Evolutionary conservation across 495 filamentous ascomycete species (phyloP), one percentile per base, ranked within the genome.

Genomic region (Hypoxylon rickii): DNA sequence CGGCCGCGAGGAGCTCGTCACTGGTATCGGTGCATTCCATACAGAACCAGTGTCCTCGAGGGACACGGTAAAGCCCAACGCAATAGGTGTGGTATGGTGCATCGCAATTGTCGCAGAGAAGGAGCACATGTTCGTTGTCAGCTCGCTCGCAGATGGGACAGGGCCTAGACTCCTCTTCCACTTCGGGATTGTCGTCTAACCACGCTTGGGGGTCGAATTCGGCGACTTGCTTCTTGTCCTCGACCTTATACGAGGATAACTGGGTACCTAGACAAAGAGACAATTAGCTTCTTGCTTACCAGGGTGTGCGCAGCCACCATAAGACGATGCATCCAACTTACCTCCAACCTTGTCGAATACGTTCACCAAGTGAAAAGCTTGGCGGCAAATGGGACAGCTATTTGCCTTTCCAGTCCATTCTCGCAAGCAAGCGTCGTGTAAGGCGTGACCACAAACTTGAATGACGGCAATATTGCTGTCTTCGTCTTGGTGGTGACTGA

Each of bases 361-460:
- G 66, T 92, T 85, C 47, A 97, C 95, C 62, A 85, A 70, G 71
- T 97, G 90, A 75, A 97, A 97, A 62, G 77, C 86, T 64, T 87
- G 86, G 50, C 94, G 89, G 70, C 94, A 99, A 70, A 97, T 95
- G 11, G 94, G 94, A 68, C 94, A 99, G 68, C 91, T 96, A 73
- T 97, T 99, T 49, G 95, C 93, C 66, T 93, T 85, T 73, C 94
- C 90, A 22, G 88, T 89, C 94, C 94, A 99, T 51, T 90, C 89
- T 62, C 86, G 85, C 51, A 99, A 74, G 66, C 94, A 99, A 41
- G 87, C 84, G 71, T 99, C 85, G 69, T 99, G 94, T 58, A 97
- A 73, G 47, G 89, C 82, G 77, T 99, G 94, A 34, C 86, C 86
- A 74, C 94, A 99, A 29, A 91, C 64, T 51, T 77, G 65, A 33